Evolutionary conservation across 306 rosid genomes (phyloP).

Genomic region (Crotalaria pallida): DNA sequence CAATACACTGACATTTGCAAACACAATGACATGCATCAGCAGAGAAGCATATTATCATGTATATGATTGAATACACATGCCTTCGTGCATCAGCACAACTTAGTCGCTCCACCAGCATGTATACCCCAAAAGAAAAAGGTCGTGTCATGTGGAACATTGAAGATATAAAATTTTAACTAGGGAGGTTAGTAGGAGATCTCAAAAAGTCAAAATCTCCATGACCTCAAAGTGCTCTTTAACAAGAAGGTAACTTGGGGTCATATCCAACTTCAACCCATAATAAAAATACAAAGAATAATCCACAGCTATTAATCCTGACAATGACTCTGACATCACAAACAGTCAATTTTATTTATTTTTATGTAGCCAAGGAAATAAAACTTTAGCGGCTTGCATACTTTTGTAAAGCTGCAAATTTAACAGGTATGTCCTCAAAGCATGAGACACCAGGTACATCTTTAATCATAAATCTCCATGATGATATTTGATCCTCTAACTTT

Average conservation of each 20-base stretch:
- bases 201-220: neutral
- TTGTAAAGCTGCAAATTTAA: slow-evolving; percentile 75
- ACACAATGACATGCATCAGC: neutral
- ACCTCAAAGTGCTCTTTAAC: slow-evolving; percentile 3
- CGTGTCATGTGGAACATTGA: neutral
- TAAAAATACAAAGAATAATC: slow-evolving; percentile 2
- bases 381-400: slow-evolving; percentile 48
- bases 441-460: slow-evolving; percentile 73
- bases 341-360: slow-evolving; percentile 6
- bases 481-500: slow-evolving; percentile 75
- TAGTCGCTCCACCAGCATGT: neutral
- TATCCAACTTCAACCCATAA: neutral
- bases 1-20: neutral
- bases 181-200: slow-evolving; percentile 10
- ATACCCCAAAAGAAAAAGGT: neutral
- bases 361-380: slow-evolving; percentile 16
- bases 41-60: slow-evolving; percentile 2
- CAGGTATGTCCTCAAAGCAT: slow-evolving; percentile 68
- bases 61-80: neutral
- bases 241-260: neutral
- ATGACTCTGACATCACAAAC: neutral
- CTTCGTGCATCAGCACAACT: slow-evolving; percentile 2
- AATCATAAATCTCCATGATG: slow-evolving; percentile 57
- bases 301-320: neutral
- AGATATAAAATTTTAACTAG: neutral